Conservation (phyloP, 2,329 filamentous ascomycete genomes). For the Conoideocrella luteorostrata region DNA sequence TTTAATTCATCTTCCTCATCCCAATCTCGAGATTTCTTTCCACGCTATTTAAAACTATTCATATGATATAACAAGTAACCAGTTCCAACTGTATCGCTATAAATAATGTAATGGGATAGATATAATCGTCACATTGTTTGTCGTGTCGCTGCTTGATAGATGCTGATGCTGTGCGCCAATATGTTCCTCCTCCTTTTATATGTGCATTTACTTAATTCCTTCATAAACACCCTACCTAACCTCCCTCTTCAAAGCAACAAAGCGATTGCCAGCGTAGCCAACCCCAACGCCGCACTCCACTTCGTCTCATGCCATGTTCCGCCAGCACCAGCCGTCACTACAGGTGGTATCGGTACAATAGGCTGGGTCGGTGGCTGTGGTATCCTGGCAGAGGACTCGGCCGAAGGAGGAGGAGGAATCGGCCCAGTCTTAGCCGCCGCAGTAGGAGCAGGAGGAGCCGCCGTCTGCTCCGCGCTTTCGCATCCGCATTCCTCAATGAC, state of each 20-base stretch:
- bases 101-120: no score
- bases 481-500: slow-evolving; percentile 17
- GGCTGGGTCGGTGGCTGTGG: neutral
- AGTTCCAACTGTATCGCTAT: no score
- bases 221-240: neutral
- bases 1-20: no score
- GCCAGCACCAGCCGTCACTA: slow-evolving; percentile 5
- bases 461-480: neutral
- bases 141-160: no score
- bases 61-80: no score
- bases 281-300: neutral
- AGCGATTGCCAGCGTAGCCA: slow-evolving; percentile 1
- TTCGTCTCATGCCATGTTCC: neutral
- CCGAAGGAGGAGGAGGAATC: neutral
- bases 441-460: neutral
- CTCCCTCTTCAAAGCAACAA: slow-evolving; percentile 5
- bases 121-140: no score
- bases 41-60: no score
- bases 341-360: neutral
- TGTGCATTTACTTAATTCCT: no score
- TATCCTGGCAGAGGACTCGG: neutral
- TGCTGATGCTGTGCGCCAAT: no score
- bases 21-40: no score
- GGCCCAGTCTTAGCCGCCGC: no score
- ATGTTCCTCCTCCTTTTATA: no score